Percentiles rank a stretch among this genome's conserved stretches.
Evolutionary conservation across 2,329 filamentous ascomycete genomes (phyloP).

Genomic region (Clonostachys chloroleuca): DNA sequence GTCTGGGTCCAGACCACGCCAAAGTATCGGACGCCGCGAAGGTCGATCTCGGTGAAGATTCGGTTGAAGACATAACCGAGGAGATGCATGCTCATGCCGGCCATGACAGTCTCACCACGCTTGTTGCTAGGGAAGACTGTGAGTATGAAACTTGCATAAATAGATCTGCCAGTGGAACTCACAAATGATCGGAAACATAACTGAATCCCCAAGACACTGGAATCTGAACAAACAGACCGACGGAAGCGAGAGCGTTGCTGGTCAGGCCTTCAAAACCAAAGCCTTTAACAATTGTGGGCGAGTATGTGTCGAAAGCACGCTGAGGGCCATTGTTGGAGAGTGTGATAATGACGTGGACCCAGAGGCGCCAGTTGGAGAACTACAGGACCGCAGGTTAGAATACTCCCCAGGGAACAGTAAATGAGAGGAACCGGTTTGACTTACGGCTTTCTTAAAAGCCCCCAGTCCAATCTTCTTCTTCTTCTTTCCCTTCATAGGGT

Average conservation of each 20-base stretch:
- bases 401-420: background rate
- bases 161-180: conserved; percentile 12
- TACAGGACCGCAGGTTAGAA: conserved; percentile 7
- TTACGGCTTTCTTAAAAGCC: conserved; percentile 37
- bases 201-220: conserved; percentile 47
- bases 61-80: conserved; percentile 51
- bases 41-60: conserved; percentile 38
- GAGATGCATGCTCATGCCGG: conserved; percentile 38
- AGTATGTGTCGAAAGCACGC: conserved; percentile 44
- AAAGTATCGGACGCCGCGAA: conserved; percentile 41
- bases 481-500: conserved; percentile 40
- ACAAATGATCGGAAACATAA: conserved; percentile 47
- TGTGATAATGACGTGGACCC: conserved; percentile 46
- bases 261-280: conserved; percentile 44
- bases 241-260: conserved; percentile 49
- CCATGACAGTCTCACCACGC: conserved; percentile 47
- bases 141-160: background rate
- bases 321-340: conserved; percentile 42
- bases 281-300: conserved; percentile 45
- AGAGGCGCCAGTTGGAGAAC: conserved; percentile 47
- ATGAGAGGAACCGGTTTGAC: conserved; percentile 3
- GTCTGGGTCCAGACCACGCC: conserved; percentile 52
- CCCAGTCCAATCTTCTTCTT: conserved; percentile 37
- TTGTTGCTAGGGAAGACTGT: conserved; percentile 24
- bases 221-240: conserved; percentile 48